phyloP scores from a whole-genome alignment of 495 filamentous ascomycete genomes.

The Geopyxis carbonaria region DNA sequence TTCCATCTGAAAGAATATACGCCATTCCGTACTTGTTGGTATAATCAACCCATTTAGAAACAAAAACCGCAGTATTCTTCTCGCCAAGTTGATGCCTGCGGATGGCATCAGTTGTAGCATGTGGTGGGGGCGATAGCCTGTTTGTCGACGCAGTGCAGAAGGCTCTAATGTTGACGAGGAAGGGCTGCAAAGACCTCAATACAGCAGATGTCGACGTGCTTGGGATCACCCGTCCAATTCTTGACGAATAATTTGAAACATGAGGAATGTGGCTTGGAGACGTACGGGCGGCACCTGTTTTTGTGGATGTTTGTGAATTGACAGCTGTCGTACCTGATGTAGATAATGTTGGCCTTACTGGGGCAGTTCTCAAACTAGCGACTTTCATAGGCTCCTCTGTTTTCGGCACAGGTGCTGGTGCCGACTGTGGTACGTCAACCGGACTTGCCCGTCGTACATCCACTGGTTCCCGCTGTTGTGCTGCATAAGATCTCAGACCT shows the following conservation, averaged over 20 bases:
- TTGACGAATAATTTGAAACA: constrained; percentile 13
- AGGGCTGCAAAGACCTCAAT: constrained; percentile 14
- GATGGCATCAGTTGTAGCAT: constrained; percentile 15
- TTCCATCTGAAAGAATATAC: constrained; percentile 71
- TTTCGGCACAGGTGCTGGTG: not conserved
- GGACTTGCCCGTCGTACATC: not conserved
- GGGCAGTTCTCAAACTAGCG: no score
- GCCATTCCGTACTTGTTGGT: constrained; percentile 79
- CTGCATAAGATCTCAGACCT: no score
- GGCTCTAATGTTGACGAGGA: constrained; percentile 18
- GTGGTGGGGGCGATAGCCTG: constrained; percentile 14
- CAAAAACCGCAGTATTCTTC: constrained; percentile 28
- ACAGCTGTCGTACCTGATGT: not conserved
- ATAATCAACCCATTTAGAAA: constrained; percentile 91
- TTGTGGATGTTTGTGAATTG: not conserved
- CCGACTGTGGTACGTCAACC: not conserved
- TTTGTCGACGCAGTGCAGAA: constrained; percentile 11
- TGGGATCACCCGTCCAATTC: constrained; percentile 18
- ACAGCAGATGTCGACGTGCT: constrained; percentile 17
- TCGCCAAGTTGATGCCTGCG: constrained; percentile 15
- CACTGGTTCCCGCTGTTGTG: not conserved
- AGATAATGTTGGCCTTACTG: not conserved
- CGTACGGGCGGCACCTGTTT: not conserved
- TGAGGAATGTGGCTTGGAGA: constrained; percentile 11
- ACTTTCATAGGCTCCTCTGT: no score